Evolutionary conservation across 2,329 filamentous ascomycete species (phyloP).

Genomic region (Aspergillus sergii): DNA sequence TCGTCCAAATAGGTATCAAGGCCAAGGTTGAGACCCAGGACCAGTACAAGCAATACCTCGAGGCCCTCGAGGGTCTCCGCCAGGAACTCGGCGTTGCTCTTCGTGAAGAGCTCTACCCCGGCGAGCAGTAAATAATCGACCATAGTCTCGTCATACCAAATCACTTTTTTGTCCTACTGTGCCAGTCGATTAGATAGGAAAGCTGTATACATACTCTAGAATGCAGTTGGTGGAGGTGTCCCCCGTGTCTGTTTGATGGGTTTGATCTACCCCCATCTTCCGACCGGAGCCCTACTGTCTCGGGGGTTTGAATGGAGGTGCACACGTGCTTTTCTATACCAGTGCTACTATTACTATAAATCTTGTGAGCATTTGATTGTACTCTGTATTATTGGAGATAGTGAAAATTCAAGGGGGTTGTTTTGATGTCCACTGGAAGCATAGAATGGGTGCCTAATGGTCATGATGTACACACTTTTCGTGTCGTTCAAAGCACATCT

Average conservation of each 20-base stretch:
- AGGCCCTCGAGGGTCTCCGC: constrained; percentile 87
- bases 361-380: constrained; percentile 25
- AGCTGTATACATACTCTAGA: constrained; percentile 45
- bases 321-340: constrained; percentile 29
- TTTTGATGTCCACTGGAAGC: constrained; percentile 8
- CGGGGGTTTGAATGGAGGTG: constrained; percentile 19
- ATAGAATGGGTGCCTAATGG: not conserved
- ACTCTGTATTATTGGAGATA: constrained; percentile 25
- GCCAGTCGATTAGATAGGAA: constrained; percentile 33
- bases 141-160: constrained; percentile 13
- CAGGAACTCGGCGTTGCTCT: constrained; percentile 90
- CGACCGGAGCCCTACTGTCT: constrained; percentile 11
- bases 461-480: not conserved
- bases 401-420: constrained; percentile 18
- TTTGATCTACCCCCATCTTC: constrained; percentile 19
- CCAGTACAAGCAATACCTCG: constrained; percentile 94
- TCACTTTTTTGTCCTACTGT: constrained; percentile 10
- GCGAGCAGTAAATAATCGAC: constrained; percentile 43
- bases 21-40: constrained; percentile 98
- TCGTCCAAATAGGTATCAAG: constrained; percentile 75
- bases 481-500: not conserved
- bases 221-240: constrained; percentile 32
- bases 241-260: constrained; percentile 24
- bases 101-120: constrained; percentile 90
- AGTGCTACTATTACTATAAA: constrained; percentile 23